Percentiles rank a stretch among this genome's conserved stretches.
phyloP scores from a whole-genome alignment of 2,329 filamentous ascomycete genomes.

The Cladobotryum protrusum region DNA sequence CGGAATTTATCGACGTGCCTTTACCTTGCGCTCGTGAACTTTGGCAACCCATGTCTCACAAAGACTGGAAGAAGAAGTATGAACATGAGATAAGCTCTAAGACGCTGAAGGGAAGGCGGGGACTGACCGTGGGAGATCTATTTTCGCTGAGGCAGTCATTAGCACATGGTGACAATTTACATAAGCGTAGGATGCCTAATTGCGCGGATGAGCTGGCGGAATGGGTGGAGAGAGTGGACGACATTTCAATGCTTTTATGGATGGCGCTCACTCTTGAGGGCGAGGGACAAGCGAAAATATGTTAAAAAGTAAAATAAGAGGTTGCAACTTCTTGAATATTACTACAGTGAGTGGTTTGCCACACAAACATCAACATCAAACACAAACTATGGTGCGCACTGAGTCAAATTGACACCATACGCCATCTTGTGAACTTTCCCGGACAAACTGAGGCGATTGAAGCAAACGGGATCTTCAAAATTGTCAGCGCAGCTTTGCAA shows the following conservation, averaged over 20 bases:
- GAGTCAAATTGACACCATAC: no score
- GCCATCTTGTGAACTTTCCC: no score
- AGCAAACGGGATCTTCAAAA: no score
- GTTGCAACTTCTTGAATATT: no score
- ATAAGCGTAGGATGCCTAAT: neutral
- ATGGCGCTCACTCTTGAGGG: slow-evolving; percentile 3
- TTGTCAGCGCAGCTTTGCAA: no score
- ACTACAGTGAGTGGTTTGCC: no score
- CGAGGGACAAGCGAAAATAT: slow-evolving; percentile 3
- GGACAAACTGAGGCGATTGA: no score
- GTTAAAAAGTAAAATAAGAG: no score
- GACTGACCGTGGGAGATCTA: slow-evolving; percentile 2
- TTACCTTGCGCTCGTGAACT: slow-evolving; percentile 6
- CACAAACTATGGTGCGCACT: no score
- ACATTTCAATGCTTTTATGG: slow-evolving; percentile 5
- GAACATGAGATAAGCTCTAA: slow-evolving; percentile 1
- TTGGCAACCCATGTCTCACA: slow-evolving; percentile 1
- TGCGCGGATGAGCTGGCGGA: neutral
- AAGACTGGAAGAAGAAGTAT: slow-evolving; percentile 4
- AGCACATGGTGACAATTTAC: neutral
- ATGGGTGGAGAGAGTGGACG: slow-evolving; percentile 6
- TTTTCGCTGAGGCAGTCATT: slow-evolving; percentile 3
- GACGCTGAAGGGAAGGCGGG: neutral
- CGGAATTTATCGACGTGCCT: slow-evolving; percentile 2
- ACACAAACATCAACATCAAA: no score